A percentile compares a stretch with the other conserved stretches of the same genome.
phyloP scores from a whole-genome alignment of 2,329 filamentous ascomycete species.

The Pseudocercospora macadamiae region DNA sequence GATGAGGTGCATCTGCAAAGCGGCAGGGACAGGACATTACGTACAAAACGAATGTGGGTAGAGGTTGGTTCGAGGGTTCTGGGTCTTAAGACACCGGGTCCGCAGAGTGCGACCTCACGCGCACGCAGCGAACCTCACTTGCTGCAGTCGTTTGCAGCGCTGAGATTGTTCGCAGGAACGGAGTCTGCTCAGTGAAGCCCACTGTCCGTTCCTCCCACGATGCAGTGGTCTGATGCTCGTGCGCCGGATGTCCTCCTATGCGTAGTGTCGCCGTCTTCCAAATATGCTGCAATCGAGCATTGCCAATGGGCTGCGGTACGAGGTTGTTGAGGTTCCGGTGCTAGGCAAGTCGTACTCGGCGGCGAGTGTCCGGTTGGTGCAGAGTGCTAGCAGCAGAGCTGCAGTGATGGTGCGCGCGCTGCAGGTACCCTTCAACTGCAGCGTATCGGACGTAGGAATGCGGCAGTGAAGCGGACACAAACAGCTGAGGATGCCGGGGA shows the following conservation, averaged over 20 bases:
- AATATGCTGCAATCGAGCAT: conserved; percentile 1
- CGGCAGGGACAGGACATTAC: conserved; percentile 3
- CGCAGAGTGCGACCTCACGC: conserved; percentile 16
- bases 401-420: not conserved
- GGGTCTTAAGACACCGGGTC: conserved; percentile 5
- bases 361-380: not conserved
- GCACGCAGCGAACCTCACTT: conserved; percentile 10
- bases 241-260: not conserved
- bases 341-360: not conserved
- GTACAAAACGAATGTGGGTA: conserved; percentile 22
- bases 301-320: conserved; percentile 1
- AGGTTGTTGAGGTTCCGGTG: not conserved
- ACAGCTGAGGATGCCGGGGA: not conserved
- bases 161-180: not conserved
- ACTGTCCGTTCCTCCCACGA: not conserved
- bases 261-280: conserved; percentile 1
- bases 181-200: not conserved
- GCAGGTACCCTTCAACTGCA: not conserved
- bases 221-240: not conserved
- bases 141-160: not conserved
- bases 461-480: not conserved
- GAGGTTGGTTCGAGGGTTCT: conserved; percentile 1
- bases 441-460: conserved; percentile 1
- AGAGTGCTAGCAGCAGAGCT: not conserved
- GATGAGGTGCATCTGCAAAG: conserved; percentile 1